Conservation (phyloP, 1,139 yeast species). For the Candida buenavistaensis region DNA sequence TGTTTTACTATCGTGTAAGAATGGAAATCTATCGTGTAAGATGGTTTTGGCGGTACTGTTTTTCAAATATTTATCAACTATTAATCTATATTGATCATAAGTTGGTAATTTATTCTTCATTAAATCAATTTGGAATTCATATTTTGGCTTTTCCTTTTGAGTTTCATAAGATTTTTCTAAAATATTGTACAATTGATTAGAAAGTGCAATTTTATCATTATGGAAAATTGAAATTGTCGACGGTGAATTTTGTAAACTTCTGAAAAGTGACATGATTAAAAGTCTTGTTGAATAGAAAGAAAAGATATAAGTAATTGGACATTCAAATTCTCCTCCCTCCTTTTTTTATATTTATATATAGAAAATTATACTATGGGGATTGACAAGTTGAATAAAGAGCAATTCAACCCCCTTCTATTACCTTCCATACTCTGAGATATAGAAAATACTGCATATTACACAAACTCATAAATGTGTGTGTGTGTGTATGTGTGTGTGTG, state of each 20-base stretch:
- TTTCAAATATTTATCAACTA: conserved; percentile 29
- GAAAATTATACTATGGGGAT: too few species aligned
- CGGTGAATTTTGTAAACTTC: conserved; percentile 45
- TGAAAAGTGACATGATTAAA: conserved; percentile 25
- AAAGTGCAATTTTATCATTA: conserved; percentile 35
- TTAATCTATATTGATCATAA: conserved; percentile 38
- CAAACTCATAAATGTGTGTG: too few species aligned
- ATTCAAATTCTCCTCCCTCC: too few species aligned
- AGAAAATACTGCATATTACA: too few species aligned
- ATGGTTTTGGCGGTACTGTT: conserved; percentile 26
- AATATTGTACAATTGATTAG: conserved; percentile 30
- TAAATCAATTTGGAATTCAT: conserved; percentile 36
- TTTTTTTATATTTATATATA: too few species aligned
- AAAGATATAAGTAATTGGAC: too few species aligned
- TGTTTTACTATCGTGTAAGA: conserved; percentile 28
- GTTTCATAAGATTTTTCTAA: conserved; percentile 34
- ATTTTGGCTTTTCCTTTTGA: conserved; percentile 17
- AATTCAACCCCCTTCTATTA: too few species aligned
- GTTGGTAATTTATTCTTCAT: conserved; percentile 46
- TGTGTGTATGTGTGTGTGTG: too few species aligned
- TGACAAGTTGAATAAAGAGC: too few species aligned
- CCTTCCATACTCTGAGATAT: too few species aligned
- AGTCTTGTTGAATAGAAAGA: too few species aligned
- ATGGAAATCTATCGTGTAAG: conserved; percentile 39
- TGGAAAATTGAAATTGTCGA: conserved; percentile 47